Base-by-base conservation (phyloP, 176 grass and related monocot species). In the Triticum turgidum region DNA sequence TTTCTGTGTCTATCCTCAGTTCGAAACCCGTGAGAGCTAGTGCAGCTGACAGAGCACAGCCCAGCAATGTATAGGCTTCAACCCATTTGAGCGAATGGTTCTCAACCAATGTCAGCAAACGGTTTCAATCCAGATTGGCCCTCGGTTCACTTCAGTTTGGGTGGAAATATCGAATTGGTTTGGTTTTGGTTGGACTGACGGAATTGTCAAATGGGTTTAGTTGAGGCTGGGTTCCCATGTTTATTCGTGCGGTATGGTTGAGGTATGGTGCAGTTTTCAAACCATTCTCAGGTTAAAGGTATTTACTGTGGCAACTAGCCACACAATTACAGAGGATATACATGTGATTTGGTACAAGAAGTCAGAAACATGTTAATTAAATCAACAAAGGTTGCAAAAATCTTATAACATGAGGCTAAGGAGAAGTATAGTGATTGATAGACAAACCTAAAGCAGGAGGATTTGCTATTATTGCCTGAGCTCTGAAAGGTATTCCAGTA, bases 401-500 rank as follows among this genome's bases (percentile, higher is more conserved):
- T 25, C 13, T 62, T 62, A 56, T 14, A 49, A 73, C 38, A 85
- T 59, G 20, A 42, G 17, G 33, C 37, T 76, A 91, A 88, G 7
- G 65, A 79, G 84, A 34, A 78, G 73, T 82, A 39, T 75, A 52
- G 69, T 85, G 73, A 82, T 71, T 38, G 25, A 51, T 3, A 92
- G 62, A 87, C 91, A 71, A 82, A 98, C 96, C 96, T 78, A 92
- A 95, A 82, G 93, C 93, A 90, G 96, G 96, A 92, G 96, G 96
- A 88, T 98, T 98, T 20, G 96, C 93, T 67, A 98, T 98, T 85
- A 98, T 95, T 83, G 96, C 96, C 81, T 95, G 93, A 89, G 96
- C 96, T 87, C 77, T 89, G 83, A 98, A 98, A 79, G 91, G 89
- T 87, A 64, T 78, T 37, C 93, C 91, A 61, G 96, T 89, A 87